Evolutionary conservation across 2,329 filamentous ascomycete genomes (phyloP), one percentile per base, ranked within the genome.

Genomic region (Talaromyces sp.): DNA sequence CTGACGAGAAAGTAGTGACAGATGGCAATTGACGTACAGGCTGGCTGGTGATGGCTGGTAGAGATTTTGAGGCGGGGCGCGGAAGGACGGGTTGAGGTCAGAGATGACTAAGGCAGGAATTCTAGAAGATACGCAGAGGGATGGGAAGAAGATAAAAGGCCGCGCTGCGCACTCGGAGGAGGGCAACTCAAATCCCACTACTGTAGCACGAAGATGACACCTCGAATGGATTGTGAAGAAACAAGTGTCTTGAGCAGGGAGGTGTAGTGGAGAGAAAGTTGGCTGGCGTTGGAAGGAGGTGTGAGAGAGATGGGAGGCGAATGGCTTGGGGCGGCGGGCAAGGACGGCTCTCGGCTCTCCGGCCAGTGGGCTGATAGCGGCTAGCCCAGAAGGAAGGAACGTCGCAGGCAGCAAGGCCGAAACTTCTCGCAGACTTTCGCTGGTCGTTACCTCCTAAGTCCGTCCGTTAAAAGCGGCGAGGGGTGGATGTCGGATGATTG

Each of bases 91-190:
- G 6, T 13, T 27, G 54, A 40, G 54, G 34, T 29, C n/a, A n/a
- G 54, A 38, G 22, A 31, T 59, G 56, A 59, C 56, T 59, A 59
- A 59, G 56, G 56, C 56, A 27, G 56, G 10, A n/a, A 45, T 59
- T 59, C 56, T 59, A 59, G 56, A 59, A 59, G 56, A 40, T 59
- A 45, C 56, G 56, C 34, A 59, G 38, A 19, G 22, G 15, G 25
- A 27, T 45, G 31, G n/a, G 7, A 19, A n/a, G 4, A 53, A 8
- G 45, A 56, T 56, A 36, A 22, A 56, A 56, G 31, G 53, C 53
- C 25, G 53, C n/a, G 8, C 53, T 56, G 29, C 29, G n/a, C 53
- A 56, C n/a, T 36, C 11, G 5, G 31, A 36, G 19, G 11, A 7
- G 1, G 29, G 31, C 27, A 53, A 53, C 27, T 53, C 8, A n/a